Evolutionary conservation across 495 filamentous ascomycete species (phyloP).

Genomic region (Talaromyces thailandensis): DNA sequence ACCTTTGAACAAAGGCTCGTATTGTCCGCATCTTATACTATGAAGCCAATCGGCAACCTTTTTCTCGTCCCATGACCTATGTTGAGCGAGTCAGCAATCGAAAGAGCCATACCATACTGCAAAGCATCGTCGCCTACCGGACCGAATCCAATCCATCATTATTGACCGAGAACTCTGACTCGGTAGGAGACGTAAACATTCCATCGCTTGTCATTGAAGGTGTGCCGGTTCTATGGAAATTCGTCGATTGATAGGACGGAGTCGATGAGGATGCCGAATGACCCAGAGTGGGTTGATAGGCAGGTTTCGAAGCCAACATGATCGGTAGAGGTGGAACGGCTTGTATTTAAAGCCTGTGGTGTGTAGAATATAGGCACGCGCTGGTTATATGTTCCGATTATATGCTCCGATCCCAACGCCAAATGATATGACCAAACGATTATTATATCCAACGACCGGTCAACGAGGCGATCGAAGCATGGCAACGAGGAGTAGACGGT

Average conservation of each 20-base stretch:
- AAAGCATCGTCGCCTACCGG: conserved; percentile 28
- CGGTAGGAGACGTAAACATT: conserved; percentile 76
- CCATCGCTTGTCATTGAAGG: conserved; percentile 18
- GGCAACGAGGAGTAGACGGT: background rate
- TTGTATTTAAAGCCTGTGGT: background rate
- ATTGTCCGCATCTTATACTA: conserved; percentile 85
- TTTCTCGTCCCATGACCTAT: conserved; percentile 80
- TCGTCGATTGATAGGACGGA: conserved; percentile 11
- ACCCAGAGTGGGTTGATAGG: conserved; percentile 58
- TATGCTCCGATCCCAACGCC: background rate
- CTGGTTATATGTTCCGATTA: background rate
- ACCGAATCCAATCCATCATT: conserved; percentile 51
- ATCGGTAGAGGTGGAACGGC: conserved; percentile 27
- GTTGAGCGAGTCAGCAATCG: background rate
- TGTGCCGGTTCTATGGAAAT: background rate
- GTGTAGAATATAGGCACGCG: background rate
- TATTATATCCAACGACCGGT: background rate
- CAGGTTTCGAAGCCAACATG: conserved; percentile 79
- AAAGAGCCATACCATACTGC: background rate
- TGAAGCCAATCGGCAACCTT: conserved; percentile 82
- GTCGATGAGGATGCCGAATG: conserved; percentile 46
- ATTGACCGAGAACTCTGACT: conserved; percentile 87
- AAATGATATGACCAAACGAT: background rate
- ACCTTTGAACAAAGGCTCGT: conserved; percentile 84
- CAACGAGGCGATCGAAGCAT: background rate